Evolutionary conservation across 202 grass and related monocot species (phyloP), one percentile per base, ranked within the genome.

Genomic region (Hordeum pubiflorum): DNA sequence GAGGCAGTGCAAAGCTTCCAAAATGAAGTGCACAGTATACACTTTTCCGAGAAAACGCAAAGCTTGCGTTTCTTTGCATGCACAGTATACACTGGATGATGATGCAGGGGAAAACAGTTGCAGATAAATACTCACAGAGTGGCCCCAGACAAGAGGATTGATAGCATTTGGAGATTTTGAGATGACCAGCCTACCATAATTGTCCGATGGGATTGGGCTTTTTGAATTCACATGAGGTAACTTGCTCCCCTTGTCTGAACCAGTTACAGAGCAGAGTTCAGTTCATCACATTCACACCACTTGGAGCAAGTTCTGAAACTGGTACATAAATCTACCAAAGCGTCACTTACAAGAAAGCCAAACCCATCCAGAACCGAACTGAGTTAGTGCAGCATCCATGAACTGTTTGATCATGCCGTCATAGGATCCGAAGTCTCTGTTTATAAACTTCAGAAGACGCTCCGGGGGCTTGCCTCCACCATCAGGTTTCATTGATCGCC

Each of bases 291-390:
- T 37, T 41, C 62, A 73, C 41, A 46, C 14, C 43, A 67, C 38
- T 1, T 33, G 48, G 10, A 9, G 11, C 58, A 66, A 38, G 38
- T 66, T 79, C 32, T 27, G 1, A 77, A 27, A 32, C 1, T 24
- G 29, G 15, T 52, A 67, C 2, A 29, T 0, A 15, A 2, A 69
- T 59, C n/a, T 21, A 54, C 54, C 13, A 74, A 62, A 85, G 58
- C 69, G 9, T 29, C 37, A 91, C 96, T 91, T 57, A 95, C 96
- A 93, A 24, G 82, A 90, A 83, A 99, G 92, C 96, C 96, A 95
- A 81, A 86, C 89, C 96, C 96, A 99, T 75, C 92, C 92, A 86
- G 96, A 95, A 79, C 96, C 92, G 76, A 93, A 99, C 58, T 99
- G 96, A 58, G 96, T 89, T 33, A 76, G 67, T 38, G 96, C 87